Percentiles rank a stretch among this genome's conserved stretches.
Conservation (phyloP, 1,284 basidiomycete species). For the Singerocomus rubriflavus region DNA sequence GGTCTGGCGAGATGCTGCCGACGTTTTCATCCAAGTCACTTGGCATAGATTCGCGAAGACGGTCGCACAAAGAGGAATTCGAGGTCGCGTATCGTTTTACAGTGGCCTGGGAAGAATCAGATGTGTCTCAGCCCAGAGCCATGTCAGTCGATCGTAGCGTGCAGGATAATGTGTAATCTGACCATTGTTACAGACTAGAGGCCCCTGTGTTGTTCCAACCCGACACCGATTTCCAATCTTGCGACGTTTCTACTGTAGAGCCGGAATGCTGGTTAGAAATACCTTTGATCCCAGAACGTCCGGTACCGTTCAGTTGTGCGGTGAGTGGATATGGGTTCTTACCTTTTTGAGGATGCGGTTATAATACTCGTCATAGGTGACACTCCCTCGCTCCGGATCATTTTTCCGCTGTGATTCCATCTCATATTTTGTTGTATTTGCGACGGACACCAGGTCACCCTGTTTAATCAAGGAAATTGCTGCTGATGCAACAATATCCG, state of each 20-base stretch:
- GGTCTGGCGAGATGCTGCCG: slow-evolving; percentile 55
- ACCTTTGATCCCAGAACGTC: slow-evolving; percentile 58
- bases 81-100: slow-evolving; percentile 54
- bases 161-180: neutral
- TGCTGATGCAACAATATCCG: slow-evolving; percentile 62
- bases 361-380: slow-evolving; percentile 42
- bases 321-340: slow-evolving; percentile 35
- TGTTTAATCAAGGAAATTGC: slow-evolving; percentile 60
- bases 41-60: slow-evolving; percentile 27
- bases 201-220: slow-evolving; percentile 60
- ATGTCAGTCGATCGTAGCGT: slow-evolving; percentile 39
- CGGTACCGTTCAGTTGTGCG: slow-evolving; percentile 60
- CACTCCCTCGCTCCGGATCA: slow-evolving; percentile 54
- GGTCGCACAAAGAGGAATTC: slow-evolving; percentile 40
- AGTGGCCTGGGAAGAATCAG: slow-evolving; percentile 57
- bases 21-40: slow-evolving; percentile 43
- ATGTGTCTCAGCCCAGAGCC: slow-evolving; percentile 41
- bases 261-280: slow-evolving; percentile 64
- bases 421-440: slow-evolving; percentile 69
- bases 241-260: slow-evolving; percentile 44
- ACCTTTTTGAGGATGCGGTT: neutral
- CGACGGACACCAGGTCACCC: slow-evolving; percentile 53
- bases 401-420: slow-evolving; percentile 58
- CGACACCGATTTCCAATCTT: slow-evolving; percentile 56
- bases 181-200: slow-evolving; percentile 46